phyloP scores from a whole-genome alignment of 2,329 filamentous ascomycete genomes.

The Hypoxylon sp. region DNA sequence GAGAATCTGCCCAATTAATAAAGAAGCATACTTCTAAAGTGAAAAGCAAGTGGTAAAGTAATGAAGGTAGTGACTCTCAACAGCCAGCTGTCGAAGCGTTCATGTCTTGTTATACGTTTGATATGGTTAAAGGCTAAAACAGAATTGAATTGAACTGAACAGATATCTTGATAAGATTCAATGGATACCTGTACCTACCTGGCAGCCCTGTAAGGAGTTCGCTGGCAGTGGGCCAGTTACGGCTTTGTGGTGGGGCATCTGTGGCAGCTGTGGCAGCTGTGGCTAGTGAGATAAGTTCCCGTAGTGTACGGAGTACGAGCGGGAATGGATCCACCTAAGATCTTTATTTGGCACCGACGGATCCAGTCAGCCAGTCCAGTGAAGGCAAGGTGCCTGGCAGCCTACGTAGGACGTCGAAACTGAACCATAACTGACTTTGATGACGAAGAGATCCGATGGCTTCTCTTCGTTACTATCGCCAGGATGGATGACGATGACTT shows the following conservation, averaged over 20 bases:
- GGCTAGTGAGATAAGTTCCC: slow-evolving; percentile 14
- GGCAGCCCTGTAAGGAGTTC: background rate
- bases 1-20: background rate
- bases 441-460: no score
- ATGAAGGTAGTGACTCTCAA: slow-evolving; percentile 43
- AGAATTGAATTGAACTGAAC: slow-evolving; percentile 40
- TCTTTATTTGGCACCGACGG: slow-evolving; percentile 14
- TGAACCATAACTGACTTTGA: slow-evolving; percentile 1
- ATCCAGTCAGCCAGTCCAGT: slow-evolving; percentile 11
- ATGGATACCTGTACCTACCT: slow-evolving; percentile 19
- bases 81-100: slow-evolving; percentile 53
- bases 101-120: slow-evolving; percentile 29
- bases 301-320: no score
- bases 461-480: slow-evolving; percentile 24
- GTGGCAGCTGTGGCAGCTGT: slow-evolving; percentile 20
- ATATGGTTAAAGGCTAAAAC: slow-evolving; percentile 37
- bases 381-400: background rate
- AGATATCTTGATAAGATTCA: slow-evolving; percentile 39
- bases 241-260: slow-evolving; percentile 8
- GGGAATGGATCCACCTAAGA: background rate
- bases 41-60: background rate
- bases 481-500: slow-evolving; percentile 62
- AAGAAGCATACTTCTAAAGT: background rate
- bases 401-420: slow-evolving; percentile 4
- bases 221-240: background rate